Evolutionary conservation across 495 filamentous ascomycete genomes (phyloP).

Genomic region (Neurospora sp.): DNA sequence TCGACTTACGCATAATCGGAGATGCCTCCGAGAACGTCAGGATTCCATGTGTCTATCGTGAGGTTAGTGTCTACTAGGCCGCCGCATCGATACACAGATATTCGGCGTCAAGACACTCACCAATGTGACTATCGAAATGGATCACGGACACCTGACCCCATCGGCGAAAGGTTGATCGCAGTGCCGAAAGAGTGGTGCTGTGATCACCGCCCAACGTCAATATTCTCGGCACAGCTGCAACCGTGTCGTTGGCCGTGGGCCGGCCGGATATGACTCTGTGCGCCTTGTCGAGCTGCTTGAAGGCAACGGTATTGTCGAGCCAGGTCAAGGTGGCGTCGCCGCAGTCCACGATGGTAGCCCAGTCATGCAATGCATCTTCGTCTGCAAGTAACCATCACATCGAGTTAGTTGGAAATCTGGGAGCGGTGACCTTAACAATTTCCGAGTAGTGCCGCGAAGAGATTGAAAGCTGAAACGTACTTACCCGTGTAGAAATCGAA

Average conservation of each 20-base stretch:
- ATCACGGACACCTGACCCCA: slow-evolving; percentile 61
- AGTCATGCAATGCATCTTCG: slow-evolving; percentile 1
- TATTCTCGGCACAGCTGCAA: slow-evolving; percentile 36
- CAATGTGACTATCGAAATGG: slow-evolving; percentile 64
- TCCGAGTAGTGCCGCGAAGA: background rate
- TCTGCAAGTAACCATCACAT: background rate
- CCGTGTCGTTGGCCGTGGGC: slow-evolving; percentile 20
- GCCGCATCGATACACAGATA: background rate
- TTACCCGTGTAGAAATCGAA: slow-evolving; percentile 26
- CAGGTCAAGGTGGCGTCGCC: slow-evolving; percentile 64
- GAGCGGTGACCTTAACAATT: background rate
- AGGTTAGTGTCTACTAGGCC: background rate
- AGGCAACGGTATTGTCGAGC: slow-evolving; percentile 62
- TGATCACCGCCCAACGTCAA: slow-evolving; percentile 64
- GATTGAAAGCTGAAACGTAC: background rate
- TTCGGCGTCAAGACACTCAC: slow-evolving; percentile 6
- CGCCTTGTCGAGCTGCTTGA: slow-evolving; percentile 64
- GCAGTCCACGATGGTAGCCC: slow-evolving; percentile 52
- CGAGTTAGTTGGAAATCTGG: background rate
- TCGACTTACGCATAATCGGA: slow-evolving; percentile 32
- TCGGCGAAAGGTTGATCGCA: slow-evolving; percentile 54
- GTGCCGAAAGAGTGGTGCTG: slow-evolving; percentile 49
- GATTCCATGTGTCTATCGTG: slow-evolving; percentile 65
- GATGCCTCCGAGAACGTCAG: slow-evolving; percentile 36
- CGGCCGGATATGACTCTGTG: slow-evolving; percentile 29